These are phyloP conservation scores for Camelina hispida DNA, from an alignment of 345 rosid species.

Conservation along the genomic window DNA sequence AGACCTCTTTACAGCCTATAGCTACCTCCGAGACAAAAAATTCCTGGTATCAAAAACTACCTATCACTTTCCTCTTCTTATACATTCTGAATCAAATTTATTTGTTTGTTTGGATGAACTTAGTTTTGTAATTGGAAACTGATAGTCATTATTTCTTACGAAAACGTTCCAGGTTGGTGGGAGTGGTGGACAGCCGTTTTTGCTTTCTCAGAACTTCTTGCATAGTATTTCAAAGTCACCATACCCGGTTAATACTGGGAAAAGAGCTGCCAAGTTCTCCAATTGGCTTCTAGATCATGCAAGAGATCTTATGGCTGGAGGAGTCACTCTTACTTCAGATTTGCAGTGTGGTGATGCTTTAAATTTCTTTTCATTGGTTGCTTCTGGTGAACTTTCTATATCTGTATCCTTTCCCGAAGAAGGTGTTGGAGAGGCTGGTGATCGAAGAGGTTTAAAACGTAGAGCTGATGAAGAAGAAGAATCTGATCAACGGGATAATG, in stretches of 20 bases:
- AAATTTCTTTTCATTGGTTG: conserved; percentile 72
- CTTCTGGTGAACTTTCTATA: conserved; percentile 74
- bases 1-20: conserved; percentile 91
- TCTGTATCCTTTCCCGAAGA: conserved; percentile 75
- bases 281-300: conserved; percentile 67
- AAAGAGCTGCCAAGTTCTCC: conserved; percentile 78
- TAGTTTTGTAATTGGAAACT: conserved; percentile 28
- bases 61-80: conserved; percentile 18
- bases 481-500: conserved; percentile 46
- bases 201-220: conserved; percentile 80
- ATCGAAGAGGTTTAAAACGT: conserved; percentile 75
- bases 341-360: conserved; percentile 92
- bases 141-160: conserved; percentile 24
- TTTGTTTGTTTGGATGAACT: conserved; percentile 10
- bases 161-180: conserved; percentile 78
- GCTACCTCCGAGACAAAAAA: conserved; percentile 86
- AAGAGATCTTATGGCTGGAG: conserved; percentile 61
- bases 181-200: conserved; percentile 72
- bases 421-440: conserved; percentile 95
- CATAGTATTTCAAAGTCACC: conserved; percentile 73
- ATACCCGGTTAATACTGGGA: conserved; percentile 79
- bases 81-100: no score
- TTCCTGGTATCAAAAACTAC: conserved; percentile 60
- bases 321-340: conserved; percentile 61
- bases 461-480: conserved; percentile 64